Percentiles rank a stretch among this genome's conserved stretches.
Conservation (phyloP, 179 eudicot species). For the Amaranthus tricolor region DNA sequence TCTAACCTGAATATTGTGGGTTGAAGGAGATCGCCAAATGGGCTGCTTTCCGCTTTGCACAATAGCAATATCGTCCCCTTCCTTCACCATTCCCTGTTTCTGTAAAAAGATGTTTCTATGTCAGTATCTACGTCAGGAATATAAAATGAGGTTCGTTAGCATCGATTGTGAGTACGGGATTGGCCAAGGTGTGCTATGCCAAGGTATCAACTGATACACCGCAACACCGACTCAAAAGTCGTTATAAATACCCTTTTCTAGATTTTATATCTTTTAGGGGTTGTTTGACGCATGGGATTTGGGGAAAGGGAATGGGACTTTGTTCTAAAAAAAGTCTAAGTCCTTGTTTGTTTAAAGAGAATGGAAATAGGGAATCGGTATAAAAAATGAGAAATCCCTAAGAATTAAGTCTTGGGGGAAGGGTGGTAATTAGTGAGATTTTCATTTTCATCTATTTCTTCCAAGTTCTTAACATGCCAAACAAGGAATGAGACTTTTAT, state of each 20-base stretch:
- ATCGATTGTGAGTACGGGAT: background rate
- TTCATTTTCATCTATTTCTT: no score
- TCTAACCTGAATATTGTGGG: conserved; percentile 80
- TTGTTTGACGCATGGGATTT: no score
- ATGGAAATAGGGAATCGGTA: no score
- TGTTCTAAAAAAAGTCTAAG: no score
- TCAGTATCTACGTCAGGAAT: background rate
- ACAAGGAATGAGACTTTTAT: no score
- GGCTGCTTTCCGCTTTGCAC: conserved; percentile 80
- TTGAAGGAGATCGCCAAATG: conserved; percentile 81
- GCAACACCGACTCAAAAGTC: background rate
- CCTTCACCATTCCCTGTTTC: conserved; percentile 82
- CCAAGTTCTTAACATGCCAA: no score
- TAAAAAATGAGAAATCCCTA: no score
- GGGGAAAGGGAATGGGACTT: no score
- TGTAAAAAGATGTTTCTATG: conserved; percentile 26
- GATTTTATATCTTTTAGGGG: no score
- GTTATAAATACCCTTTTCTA: background rate
- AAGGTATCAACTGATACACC: background rate
- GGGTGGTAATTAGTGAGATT: no score
- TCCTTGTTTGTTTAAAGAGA: no score
- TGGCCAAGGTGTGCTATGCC: background rate
- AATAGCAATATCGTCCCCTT: conserved; percentile 81
- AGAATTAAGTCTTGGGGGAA: no score
- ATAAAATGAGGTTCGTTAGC: background rate